Percentiles rank a stretch among this genome's conserved stretches.
These are phyloP conservation scores for Mucor saturninus DNA, from an alignment of 371 early-diverging fungal genomes.

Conservation along the genomic window DNA sequence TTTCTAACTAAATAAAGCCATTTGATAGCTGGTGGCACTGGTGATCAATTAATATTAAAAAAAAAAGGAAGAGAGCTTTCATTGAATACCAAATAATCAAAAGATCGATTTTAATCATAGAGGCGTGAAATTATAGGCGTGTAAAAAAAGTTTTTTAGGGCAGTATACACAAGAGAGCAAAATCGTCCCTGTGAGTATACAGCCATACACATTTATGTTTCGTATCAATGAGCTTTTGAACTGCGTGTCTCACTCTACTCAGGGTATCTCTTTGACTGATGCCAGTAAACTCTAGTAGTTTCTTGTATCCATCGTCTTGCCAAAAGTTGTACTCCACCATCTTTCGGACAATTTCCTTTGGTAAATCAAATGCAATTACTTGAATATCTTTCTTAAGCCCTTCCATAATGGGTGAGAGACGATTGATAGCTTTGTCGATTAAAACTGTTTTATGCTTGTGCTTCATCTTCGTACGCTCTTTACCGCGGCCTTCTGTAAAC, in stretches of 20 bases:
- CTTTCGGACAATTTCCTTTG: conserved; percentile 60
- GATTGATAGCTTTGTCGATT: conserved; percentile 71
- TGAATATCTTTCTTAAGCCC: conserved; percentile 62
- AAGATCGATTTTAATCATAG: no score
- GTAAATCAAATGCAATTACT: conserved; percentile 73
- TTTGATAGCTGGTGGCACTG: neutral
- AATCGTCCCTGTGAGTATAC: conserved; percentile 74
- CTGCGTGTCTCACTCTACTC: conserved; percentile 60
- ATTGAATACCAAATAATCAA: no score
- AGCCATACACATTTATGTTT: conserved; percentile 73
- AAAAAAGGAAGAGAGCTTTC: no score
- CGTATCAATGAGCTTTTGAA: conserved; percentile 63
- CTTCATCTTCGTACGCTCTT: conserved; percentile 60
- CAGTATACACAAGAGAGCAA: conserved; percentile 54
- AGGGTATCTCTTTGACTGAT: conserved; percentile 47
- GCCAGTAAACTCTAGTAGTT: conserved; percentile 37
- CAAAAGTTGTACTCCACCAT: conserved; percentile 64
- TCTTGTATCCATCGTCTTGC: conserved; percentile 68
- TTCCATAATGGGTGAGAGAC: conserved; percentile 59
- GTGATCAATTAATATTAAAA: no score
- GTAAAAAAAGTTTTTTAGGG: neutral
- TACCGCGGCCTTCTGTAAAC: conserved; percentile 47
- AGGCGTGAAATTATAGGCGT: no score
- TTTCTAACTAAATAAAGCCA: no score
- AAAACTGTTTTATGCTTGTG: conserved; percentile 73